Base-by-base conservation (phyloP, 768 basidiomycete genomes). In the Chalciporus sphaerocephalus region DNA sequence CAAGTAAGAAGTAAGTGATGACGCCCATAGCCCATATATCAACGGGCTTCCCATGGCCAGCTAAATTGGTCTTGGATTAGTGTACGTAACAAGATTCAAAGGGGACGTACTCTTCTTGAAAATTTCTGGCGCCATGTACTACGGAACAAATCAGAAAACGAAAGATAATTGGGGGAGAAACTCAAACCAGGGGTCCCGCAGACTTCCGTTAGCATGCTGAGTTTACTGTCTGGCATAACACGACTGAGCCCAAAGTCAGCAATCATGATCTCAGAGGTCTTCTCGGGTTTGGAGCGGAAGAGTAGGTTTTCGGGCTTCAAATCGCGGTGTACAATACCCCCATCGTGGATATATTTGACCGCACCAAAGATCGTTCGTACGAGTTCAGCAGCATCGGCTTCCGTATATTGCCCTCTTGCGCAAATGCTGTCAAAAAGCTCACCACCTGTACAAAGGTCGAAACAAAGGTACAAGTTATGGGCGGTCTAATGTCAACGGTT, bases 391-490 rank as follows among this genome's bases (percentile, higher is more conserved):
- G 95, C 96, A 57, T 99, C 95, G 40, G 82, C 83, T 69, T 99
- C 95, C 60, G 92, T 93, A 67, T 96, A 98, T 63, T 92, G 92
- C 41, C 92, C 93, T 67, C 93, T 92, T 23, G 92, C 92, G 60
- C 95, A 98, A 73, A 99, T 98, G 40, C 95, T 80, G 66, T 99
- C 95, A 59, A 99, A 98, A n/a, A 99, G 81, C 67, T 99, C 95
- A 35, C 95, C 94, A 41, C 94, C 93, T 2, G 90, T 93, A 72
- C 95, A 98, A 8, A 97, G 81, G 68, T 98, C 95, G 67, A 96
- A 96, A 55, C 85, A 85, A 45, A 97, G 85, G 68, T 97, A 92
- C 38, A 96, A 78, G 58, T 95, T 96, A 67, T 94, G 88, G 8
- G 90, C 71, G 22, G 93, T 96, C 86, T 91, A 54, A 21, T 13